Conservation (phyloP, 345 rosid genomes). For the Salix koriyanagi region DNA sequence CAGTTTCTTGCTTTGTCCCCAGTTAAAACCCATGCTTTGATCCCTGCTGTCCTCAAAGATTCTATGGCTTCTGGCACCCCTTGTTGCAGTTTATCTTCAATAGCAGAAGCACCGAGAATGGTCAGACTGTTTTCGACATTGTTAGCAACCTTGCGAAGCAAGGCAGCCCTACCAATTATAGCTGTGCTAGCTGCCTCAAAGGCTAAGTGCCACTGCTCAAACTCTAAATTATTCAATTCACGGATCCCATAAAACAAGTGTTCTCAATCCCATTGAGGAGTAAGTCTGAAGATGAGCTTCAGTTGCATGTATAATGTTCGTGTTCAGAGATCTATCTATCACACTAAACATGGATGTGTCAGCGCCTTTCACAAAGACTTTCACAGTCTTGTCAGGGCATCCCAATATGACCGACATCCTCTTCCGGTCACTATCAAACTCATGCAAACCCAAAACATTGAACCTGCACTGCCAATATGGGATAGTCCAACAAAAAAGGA, state of each 20-base stretch:
- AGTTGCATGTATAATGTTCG: neutral
- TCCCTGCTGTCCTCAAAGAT: constrained; percentile 12
- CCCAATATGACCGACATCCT: neutral
- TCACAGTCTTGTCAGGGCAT: too few species aligned
- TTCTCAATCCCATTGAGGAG: constrained; percentile 8
- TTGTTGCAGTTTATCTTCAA: constrained; percentile 22
- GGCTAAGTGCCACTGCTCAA: constrained; percentile 1
- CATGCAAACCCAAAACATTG: neutral
- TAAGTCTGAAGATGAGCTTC: too few species aligned
- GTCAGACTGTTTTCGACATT: constrained; percentile 11
- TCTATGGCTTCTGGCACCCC: constrained; percentile 24
- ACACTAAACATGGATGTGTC: neutral
- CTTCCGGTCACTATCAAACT: neutral
- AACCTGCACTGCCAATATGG: neutral
- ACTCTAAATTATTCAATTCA: constrained; percentile 8
- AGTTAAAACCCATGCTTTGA: constrained; percentile 23
- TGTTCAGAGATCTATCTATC: neutral
- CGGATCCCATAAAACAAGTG: constrained; percentile 13
- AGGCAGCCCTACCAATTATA: constrained; percentile 3
- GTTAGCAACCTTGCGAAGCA: constrained; percentile 13
- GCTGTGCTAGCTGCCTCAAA: constrained; percentile 16
- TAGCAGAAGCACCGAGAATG: constrained; percentile 20
- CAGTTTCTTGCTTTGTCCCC: constrained; percentile 27
- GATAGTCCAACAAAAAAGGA: neutral
- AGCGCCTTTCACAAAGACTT: constrained; percentile 1